Evolutionary conservation across 805 yeast species (phyloP).

Genomic region (Helenozyma baotianmanensis): DNA sequence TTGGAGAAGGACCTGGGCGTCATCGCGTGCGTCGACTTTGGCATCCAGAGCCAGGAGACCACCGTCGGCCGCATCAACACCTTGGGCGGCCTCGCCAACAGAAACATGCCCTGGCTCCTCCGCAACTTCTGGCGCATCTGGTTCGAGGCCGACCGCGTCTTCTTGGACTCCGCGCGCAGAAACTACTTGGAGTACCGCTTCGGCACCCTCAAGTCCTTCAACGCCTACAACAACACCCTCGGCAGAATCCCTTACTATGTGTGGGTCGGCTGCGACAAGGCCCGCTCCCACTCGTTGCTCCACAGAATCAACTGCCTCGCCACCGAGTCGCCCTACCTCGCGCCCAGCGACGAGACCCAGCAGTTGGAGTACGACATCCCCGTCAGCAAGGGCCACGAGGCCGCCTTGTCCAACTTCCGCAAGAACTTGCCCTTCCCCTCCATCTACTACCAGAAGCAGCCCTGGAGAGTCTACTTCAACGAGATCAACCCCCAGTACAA

Average conservation of each 20-base stretch:
- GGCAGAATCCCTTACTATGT: constrained; percentile 80
- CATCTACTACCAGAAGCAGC: constrained; percentile 69
- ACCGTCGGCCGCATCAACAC: constrained; percentile 67
- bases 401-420: constrained; percentile 57
- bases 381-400: constrained; percentile 70
- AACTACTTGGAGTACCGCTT: constrained; percentile 78
- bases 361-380: constrained; percentile 28
- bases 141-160: constrained; percentile 83
- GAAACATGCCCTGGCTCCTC: constrained; percentile 72
- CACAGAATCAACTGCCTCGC: constrained; percentile 71
- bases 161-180: constrained; percentile 74
- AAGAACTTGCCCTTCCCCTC: constrained; percentile 77
- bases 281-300: constrained; percentile 37
- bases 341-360: constrained; percentile 43
- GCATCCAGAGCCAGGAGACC: constrained; percentile 65
- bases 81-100: constrained; percentile 64
- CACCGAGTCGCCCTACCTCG: constrained; percentile 77
- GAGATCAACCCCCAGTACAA: constrained; percentile 62
- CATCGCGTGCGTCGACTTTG: constrained; percentile 73
- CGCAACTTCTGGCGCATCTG: constrained; percentile 83
- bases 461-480: constrained; percentile 78
- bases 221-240: constrained; percentile 56
- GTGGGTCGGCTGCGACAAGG: constrained; percentile 63
- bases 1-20: constrained; percentile 55
- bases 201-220: constrained; percentile 74